Conservation (phyloP, 768 basidiomycete genomes). For the Suillus plorans region DNA sequence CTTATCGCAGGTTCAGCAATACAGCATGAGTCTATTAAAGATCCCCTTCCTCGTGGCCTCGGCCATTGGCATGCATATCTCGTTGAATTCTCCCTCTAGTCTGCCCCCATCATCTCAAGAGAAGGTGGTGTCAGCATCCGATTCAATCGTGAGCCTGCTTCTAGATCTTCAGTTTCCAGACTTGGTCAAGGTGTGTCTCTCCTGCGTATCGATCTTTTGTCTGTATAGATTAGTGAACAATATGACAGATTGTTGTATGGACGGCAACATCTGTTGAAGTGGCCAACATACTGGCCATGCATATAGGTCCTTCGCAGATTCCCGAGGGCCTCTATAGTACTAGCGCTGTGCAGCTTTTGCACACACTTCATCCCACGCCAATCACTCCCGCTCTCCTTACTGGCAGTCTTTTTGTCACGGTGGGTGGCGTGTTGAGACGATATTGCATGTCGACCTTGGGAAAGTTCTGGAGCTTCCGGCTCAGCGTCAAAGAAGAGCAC, state of each 20-base stretch:
- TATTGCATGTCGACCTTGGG: background rate
- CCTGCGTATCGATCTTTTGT: background rate
- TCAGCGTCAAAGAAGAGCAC: background rate
- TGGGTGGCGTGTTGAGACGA: background rate
- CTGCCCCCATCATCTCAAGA: slow-evolving; percentile 20
- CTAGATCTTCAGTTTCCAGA: background rate
- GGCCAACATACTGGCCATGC: background rate
- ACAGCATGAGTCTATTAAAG: slow-evolving; percentile 18
- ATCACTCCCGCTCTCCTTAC: background rate
- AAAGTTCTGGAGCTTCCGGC: background rate
- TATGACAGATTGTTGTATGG: background rate
- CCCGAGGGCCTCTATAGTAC: background rate
- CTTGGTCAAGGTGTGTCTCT: background rate
- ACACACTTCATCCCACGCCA: background rate
- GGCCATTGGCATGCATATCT: slow-evolving; percentile 25
- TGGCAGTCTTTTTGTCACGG: background rate
- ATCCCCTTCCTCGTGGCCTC: slow-evolving; percentile 21
- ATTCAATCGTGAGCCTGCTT: background rate
- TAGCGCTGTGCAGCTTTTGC: background rate
- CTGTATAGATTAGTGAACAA: background rate
- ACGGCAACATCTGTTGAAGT: background rate
- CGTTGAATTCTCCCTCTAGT: slow-evolving; percentile 19
- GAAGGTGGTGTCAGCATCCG: background rate
- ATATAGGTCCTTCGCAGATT: background rate
- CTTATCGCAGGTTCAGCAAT: background rate